These are phyloP conservation scores for Stachybotrys elegans DNA, from an alignment of 2,329 filamentous ascomycete genomes.

Conservation along the genomic window DNA sequence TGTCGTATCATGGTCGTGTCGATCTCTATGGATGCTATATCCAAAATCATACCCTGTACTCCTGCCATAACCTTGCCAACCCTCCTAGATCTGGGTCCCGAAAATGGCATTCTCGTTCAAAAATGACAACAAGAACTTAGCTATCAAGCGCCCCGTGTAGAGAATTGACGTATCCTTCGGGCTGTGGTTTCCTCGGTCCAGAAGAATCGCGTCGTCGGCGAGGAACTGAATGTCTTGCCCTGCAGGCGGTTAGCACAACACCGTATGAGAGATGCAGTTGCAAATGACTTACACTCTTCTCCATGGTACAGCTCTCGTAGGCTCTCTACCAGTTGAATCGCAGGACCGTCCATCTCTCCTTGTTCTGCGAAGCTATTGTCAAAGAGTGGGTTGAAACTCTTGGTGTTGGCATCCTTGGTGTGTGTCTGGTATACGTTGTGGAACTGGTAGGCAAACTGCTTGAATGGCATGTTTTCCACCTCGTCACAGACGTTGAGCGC, in stretches of 20 bases:
- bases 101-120: constrained; percentile 44
- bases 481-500: constrained; percentile 43
- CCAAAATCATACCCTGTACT: constrained; percentile 2
- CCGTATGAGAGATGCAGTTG: constrained; percentile 1
- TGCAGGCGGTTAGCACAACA: constrained; percentile 14
- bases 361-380: constrained; percentile 36
- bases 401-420: constrained; percentile 39
- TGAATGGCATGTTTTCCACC: constrained; percentile 55
- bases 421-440: constrained; percentile 57
- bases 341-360: constrained; percentile 40
- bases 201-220: constrained; percentile 39
- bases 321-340: constrained; percentile 38
- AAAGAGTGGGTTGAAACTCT: constrained; percentile 51
- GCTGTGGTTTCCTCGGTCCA: constrained; percentile 38
- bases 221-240: constrained; percentile 36
- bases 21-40: not conserved
- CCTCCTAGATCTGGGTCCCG: constrained; percentile 21
- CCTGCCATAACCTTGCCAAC: not conserved
- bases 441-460: constrained; percentile 56
- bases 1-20: constrained; percentile 1
- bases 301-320: constrained; percentile 40
- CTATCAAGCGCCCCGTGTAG: constrained; percentile 48
- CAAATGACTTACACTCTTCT: constrained; percentile 35
- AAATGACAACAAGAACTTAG: constrained; percentile 52
- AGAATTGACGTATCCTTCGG: constrained; percentile 42